Base-by-base conservation (phyloP, 148 eudicot genomes). In the Nepenthes mirabilis region DNA sequence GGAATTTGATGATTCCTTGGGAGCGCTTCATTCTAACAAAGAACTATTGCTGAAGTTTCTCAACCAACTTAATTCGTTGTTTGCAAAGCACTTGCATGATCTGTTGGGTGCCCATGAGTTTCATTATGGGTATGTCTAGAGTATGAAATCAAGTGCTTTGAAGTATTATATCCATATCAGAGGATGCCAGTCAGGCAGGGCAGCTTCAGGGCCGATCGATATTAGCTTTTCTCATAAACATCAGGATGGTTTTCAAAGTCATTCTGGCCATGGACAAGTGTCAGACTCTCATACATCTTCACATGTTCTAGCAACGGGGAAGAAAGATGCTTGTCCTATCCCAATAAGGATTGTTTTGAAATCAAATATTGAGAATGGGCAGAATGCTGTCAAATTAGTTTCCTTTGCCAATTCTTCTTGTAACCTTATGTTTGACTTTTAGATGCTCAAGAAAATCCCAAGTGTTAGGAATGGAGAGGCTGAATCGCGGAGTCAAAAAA, bases 301-400 rank as follows among this genome's bases (percentile, higher is more conserved):
- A 11, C 56, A 56, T 37, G 11, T 59, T 59, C 69, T 57, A 32
- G 37, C 59, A 40, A 70, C 70, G 12, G 75, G 34, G 61, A 69
- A 65, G 43, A 65, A 68, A 33, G 79, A 68, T 43, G 34, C 59
- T 34, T 52, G 53, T 23, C 69, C 58, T 35, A 56, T 57, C 52
- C 84, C 84, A 11, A 85, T 88, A 37, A 78, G 80, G 65, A 91
- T 91, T 43, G 82, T 91, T 58, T 62, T 91, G 74, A 91, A 88
- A 73, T 96, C 98, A 63, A 81, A 81, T 70, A 54, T 80, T 63
- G 82, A 59, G 37, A 83, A 78, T 68, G 33, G 70, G 58, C 73
- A 45, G 32, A 74, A 33, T 67, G 69, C 64, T 72, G 45, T 43
- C 48, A 64, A 68, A 72, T 70, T 75, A 52, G 68, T 58, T 59